Conservation (phyloP, 2,329 filamentous ascomycete genomes). For the Cercospora berteroae region DNA sequence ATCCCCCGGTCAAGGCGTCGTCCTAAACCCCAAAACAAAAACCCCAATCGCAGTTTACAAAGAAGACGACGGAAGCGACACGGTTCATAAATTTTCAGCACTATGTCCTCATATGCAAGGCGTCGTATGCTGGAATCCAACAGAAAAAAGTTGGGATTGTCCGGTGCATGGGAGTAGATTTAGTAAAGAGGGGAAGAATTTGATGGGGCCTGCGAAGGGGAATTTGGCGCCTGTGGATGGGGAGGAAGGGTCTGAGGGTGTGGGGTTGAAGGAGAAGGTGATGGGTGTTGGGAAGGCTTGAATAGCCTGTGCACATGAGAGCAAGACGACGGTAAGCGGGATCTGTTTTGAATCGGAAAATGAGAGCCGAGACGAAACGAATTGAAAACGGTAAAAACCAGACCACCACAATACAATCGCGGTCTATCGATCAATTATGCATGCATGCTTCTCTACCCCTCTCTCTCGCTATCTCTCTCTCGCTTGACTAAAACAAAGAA, state of each 20-base stretch:
- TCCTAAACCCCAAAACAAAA: constrained; percentile 50
- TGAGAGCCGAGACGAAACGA: background rate
- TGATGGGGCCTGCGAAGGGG: constrained; percentile 40
- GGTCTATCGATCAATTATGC: background rate
- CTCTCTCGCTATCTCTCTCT: background rate
- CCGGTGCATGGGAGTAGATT: constrained; percentile 49
- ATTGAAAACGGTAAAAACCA: background rate
- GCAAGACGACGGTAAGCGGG: too few relatives aligned
- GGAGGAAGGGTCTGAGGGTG: background rate
- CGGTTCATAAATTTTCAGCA: constrained; percentile 51
- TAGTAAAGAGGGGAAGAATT: constrained; percentile 42
- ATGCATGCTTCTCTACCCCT: background rate
- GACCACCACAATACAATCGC: background rate
- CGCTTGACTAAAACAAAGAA: background rate
- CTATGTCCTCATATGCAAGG: constrained; percentile 58
- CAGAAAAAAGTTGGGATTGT: constrained; percentile 57
- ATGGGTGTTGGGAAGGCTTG: background rate
- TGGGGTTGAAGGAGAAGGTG: constrained; percentile 1
- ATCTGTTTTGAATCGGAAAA: too few relatives aligned
- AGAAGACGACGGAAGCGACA: constrained; percentile 49
- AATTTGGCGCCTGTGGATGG: constrained; percentile 3
- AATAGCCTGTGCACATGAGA: too few relatives aligned
- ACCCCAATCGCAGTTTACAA: constrained; percentile 57
- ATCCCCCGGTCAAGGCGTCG: constrained; percentile 48
- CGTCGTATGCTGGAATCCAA: constrained; percentile 56